phyloP scores from a whole-genome alignment of 805 yeast species.

The Starmerella tilneyi region DNA sequence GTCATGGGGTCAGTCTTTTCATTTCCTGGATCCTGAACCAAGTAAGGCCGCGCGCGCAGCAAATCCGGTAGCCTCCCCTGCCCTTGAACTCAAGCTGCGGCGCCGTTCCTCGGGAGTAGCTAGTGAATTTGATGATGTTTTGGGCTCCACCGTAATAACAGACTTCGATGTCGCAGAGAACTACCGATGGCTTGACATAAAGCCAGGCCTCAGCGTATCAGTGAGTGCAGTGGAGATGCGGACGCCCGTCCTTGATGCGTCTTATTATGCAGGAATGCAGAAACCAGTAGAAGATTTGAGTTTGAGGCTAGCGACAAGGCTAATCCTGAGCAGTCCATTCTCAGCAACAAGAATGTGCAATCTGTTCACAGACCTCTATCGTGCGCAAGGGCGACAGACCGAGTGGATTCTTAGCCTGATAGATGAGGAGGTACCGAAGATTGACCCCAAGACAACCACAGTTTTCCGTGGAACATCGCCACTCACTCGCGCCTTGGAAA shows the following conservation, averaged over 20 bases:
- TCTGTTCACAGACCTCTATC: slow-evolving; percentile 61
- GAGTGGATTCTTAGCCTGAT: slow-evolving; percentile 65
- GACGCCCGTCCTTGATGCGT: slow-evolving; percentile 38
- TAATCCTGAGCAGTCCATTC: slow-evolving; percentile 17
- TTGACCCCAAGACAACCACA: slow-evolving; percentile 38
- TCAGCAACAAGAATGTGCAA: slow-evolving; percentile 19
- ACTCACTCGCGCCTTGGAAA: slow-evolving; percentile 70
- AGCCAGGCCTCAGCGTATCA: slow-evolving; percentile 1
- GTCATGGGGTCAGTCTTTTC: slow-evolving; percentile 75
- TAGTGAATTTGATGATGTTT: slow-evolving; percentile 8
- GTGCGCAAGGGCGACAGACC: slow-evolving; percentile 54
- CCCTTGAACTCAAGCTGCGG: slow-evolving; percentile 15
- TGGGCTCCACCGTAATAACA: slow-evolving; percentile 10
- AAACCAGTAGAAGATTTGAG: slow-evolving; percentile 39
- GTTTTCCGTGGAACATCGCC: slow-evolving; percentile 79
- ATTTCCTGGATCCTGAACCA: slow-evolving; percentile 44
- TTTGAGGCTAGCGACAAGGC: slow-evolving; percentile 35
- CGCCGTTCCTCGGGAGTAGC: not conserved
- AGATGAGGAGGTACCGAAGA: slow-evolving; percentile 46
- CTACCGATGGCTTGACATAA: slow-evolving; percentile 3
- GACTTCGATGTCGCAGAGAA: not conserved
- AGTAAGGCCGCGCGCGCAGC: slow-evolving; percentile 30
- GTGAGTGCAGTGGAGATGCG: not conserved
- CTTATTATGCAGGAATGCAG: slow-evolving; percentile 52
- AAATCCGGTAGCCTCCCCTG: slow-evolving; percentile 21